phyloP scores from a whole-genome alignment of 441 rosid genomes.

The Eruca vesicaria region DNA sequence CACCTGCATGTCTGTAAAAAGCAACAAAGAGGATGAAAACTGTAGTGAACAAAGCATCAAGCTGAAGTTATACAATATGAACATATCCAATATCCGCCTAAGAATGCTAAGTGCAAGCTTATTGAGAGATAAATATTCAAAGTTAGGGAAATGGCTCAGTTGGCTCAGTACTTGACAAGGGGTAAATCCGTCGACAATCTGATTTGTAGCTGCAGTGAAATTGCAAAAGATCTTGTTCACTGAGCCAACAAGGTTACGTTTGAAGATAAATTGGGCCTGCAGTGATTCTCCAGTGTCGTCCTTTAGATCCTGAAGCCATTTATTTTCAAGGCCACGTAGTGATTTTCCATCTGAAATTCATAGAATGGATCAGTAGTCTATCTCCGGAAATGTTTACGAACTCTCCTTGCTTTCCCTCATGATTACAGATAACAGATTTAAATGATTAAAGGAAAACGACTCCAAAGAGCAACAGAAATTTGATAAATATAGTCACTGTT shows the following conservation, averaged over 20 bases:
- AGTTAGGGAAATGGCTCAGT: constrained; percentile 16
- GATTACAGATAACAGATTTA: constrained; percentile 3
- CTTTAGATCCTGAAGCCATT: constrained; percentile 75
- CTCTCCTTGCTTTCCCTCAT: neutral
- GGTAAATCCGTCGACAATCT: constrained; percentile 58
- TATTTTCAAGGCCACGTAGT: constrained; percentile 65
- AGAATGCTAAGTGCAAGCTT: neutral
- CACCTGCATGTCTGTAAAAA: constrained; percentile 73
- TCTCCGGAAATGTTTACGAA: neutral
- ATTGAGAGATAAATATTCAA: constrained; percentile 2
- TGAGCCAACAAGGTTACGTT: constrained; percentile 51
- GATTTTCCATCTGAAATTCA: constrained; percentile 52
- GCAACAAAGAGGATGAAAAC: constrained; percentile 16
- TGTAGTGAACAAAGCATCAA: constrained; percentile 9
- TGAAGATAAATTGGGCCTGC: constrained; percentile 66
- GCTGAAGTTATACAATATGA: constrained; percentile 11
- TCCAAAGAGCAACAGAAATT: neutral
- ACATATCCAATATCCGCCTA: neutral
- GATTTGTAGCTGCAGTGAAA: constrained; percentile 49
- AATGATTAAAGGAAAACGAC: neutral
- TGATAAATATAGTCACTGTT: neutral
- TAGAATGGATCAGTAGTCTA: constrained; percentile 11
- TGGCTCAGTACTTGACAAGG: constrained; percentile 54
- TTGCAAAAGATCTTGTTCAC: constrained; percentile 69
- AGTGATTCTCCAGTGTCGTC: constrained; percentile 71